Percentiles rank a stretch among this genome's conserved stretches.
These are phyloP conservation scores for Chenopodium berlandieri DNA, from an alignment of 148 eudicot genomes.

Conservation along the genomic window DNA sequence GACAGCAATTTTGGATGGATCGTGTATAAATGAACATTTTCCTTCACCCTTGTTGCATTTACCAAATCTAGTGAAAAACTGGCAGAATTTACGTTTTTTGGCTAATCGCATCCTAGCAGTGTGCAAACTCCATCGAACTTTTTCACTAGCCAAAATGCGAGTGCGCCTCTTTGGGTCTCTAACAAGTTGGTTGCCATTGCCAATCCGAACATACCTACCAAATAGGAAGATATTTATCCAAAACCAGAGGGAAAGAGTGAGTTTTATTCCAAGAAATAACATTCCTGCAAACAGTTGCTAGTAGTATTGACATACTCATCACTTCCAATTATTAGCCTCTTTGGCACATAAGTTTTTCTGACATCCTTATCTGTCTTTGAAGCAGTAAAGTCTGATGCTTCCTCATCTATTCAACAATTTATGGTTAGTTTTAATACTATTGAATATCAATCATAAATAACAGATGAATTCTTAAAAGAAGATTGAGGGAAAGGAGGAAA, in stretches of 20 bases:
- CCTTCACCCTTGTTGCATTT: conserved; percentile 91
- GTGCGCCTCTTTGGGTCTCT: conserved; percentile 91
- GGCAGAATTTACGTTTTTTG: conserved; percentile 78
- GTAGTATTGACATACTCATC: conserved; percentile 65
- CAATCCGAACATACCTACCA: conserved; percentile 87
- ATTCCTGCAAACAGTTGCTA: conserved; percentile 7
- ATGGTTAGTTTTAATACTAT: conserved; percentile 19
- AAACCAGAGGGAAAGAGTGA: conserved; percentile 10
- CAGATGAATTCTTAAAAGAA: not conserved
- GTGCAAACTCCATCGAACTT: conserved; percentile 94
- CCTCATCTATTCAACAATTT: conserved; percentile 51
- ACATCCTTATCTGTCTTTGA: conserved; percentile 37
- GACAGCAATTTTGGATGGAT: conserved; percentile 74
- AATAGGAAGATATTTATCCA: conserved; percentile 20
- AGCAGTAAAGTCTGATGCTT: conserved; percentile 38
- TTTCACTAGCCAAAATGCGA: conserved; percentile 91
- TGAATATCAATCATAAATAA: not conserved
- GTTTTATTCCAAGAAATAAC: not conserved
- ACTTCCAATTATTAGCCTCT: conserved; percentile 75
- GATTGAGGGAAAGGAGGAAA: not conserved
- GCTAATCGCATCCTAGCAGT: conserved; percentile 83
- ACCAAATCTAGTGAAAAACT: conserved; percentile 95
- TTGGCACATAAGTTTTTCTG: conserved; percentile 68
- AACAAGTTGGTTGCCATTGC: conserved; percentile 88
- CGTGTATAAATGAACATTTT: conserved; percentile 93